phyloP scores from a whole-genome alignment of 345 rosid genomes.

The Gossypium sturtianum region DNA sequence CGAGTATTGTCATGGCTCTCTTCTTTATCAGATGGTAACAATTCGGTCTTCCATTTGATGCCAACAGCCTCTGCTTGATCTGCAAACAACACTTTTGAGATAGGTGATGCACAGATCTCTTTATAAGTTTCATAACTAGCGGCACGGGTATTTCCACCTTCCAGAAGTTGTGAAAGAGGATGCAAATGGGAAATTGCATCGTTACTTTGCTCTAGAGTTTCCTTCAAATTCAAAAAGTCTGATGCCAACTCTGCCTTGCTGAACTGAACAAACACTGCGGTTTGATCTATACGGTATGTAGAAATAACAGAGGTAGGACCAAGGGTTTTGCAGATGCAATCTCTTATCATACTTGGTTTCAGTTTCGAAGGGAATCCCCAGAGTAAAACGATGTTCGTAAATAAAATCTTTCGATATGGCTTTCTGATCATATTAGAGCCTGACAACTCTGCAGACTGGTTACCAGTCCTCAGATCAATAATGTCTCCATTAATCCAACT shows the following conservation, averaged over 20 bases:
- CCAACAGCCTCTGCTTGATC: constrained; percentile 79
- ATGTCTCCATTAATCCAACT: constrained; percentile 77
- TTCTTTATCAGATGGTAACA: constrained; percentile 13
- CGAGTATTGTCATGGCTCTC: constrained; percentile 8
- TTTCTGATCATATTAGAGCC: constrained; percentile 12
- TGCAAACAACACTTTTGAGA: constrained; percentile 57
- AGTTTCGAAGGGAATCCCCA: constrained; percentile 74
- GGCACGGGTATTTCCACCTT: constrained; percentile 50
- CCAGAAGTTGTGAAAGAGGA: constrained; percentile 70
- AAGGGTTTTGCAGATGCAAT: constrained; percentile 60
- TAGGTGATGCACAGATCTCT: constrained; percentile 73
- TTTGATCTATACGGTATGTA: constrained; percentile 57
- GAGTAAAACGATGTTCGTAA: constrained; percentile 53
- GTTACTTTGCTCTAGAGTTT: constrained; percentile 46
- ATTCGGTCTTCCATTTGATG: constrained; percentile 43
- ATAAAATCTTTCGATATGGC: constrained; percentile 28
- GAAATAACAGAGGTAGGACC: constrained; percentile 55
- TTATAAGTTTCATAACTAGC: constrained; percentile 74
- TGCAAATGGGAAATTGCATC: constrained; percentile 41
- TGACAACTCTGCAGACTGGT: constrained; percentile 32
- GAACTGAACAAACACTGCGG: constrained; percentile 76
- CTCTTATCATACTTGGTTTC: constrained; percentile 57
- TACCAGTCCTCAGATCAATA: constrained; percentile 54
- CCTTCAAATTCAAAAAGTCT: constrained; percentile 60
- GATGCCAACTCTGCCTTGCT: constrained; percentile 48